Conservation (phyloP, 768 basidiomycete species). For the Suillus subluteus region DNA sequence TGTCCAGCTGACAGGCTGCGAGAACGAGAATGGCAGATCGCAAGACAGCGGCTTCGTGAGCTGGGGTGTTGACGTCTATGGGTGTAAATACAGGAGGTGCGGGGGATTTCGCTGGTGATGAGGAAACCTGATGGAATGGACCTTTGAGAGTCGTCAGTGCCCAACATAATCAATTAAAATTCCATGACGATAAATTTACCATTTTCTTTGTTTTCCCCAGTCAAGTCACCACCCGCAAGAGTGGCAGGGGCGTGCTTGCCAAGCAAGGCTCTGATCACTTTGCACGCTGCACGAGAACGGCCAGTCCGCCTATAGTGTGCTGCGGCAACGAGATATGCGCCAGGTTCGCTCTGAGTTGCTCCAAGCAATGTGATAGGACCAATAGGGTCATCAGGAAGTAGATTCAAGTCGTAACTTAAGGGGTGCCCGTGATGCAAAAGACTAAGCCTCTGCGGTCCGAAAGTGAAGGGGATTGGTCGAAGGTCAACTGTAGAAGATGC, state of each 20-base stretch:
- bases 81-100: conserved; percentile 16
- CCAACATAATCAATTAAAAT: conserved; percentile 18
- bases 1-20: conserved; percentile 37
- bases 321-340: conserved; percentile 33
- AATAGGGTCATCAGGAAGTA: conserved; percentile 34
- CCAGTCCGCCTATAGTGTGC: conserved; percentile 39
- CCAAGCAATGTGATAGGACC: conserved; percentile 30
- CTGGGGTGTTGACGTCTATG: conserved; percentile 15
- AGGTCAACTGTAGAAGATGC: conserved; percentile 17
- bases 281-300: conserved; percentile 33
- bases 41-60: conserved; percentile 20
- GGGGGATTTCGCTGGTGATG: conserved; percentile 13
- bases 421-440: conserved; percentile 33
- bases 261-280: conserved; percentile 31
- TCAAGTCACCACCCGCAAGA: background rate
- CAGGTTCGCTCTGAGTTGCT: conserved; percentile 34
- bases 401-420: conserved; percentile 30
- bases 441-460: conserved; percentile 20
- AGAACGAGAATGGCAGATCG: conserved; percentile 34
- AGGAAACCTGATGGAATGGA: conserved; percentile 13
- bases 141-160: conserved; percentile 18
- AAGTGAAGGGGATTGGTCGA: conserved; percentile 12
- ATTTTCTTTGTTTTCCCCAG: conserved; percentile 20
- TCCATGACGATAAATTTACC: conserved; percentile 25
- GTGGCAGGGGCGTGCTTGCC: conserved; percentile 14